Evolutionary conservation across 768 basidiomycete genomes (phyloP), one percentile per base, ranked within the genome.

Genomic region (Terana coerulea): DNA sequence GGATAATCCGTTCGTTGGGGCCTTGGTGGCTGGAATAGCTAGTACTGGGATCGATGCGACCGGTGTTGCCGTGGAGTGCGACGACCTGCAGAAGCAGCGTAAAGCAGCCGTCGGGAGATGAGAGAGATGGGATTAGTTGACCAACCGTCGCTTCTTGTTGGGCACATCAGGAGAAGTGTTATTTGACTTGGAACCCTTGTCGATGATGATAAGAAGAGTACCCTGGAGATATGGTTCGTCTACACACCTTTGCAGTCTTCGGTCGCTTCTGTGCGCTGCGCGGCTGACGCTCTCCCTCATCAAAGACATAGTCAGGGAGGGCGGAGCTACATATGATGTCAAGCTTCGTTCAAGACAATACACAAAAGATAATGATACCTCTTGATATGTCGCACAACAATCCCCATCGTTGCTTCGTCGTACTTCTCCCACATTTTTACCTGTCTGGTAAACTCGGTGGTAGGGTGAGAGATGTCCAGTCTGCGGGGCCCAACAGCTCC

Each of bases 351-450:
- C 9, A 22, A 3, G 45, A 6, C 3, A 19, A 5, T 21, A 24
- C 39, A 33, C 8, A 33, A 10, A 3, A 5, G 19, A 14, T 29
- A 4, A 45, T 19, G 43, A 56, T 48, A 93, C 95, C 84, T 86
- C 76, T 84, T 97, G 64, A 98, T 91, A 65, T 98, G 88, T 43
- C 92, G 84, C 25, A 99, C 87, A 43, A 91, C 80, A 54, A 99
- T 88, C 19, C 94, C 93, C 97, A 99, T 99, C 49, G 81, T 83
- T 12, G 80, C 74, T 59, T 92, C 88, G 53, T 98, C 90, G 59
- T 86, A 98, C 64, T 89, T 87, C 64, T 98, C 95, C 94, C 97
- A 98, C 73, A 81, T 72, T 68, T 95, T 95, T 62, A 95, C 92
- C 47, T 91, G 78, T 66, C 95, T 93, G 10, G 86, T 88, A 67